Conservation (phyloP, 495 filamentous ascomycete genomes). For the Podospora sp. region DNA sequence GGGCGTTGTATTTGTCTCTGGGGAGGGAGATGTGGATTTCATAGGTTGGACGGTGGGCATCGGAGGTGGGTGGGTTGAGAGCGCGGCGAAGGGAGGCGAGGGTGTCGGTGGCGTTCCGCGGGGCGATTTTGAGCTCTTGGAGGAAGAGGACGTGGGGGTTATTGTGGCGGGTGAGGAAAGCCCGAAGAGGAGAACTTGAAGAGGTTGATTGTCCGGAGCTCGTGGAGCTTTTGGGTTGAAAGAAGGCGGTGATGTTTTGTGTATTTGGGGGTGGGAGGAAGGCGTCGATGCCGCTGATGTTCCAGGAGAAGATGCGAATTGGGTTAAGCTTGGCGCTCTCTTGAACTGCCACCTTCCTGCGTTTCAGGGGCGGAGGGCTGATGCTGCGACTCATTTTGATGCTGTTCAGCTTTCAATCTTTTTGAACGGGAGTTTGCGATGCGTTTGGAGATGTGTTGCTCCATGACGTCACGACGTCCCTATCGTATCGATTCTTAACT, state of each 20-base stretch:
- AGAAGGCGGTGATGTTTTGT: conserved; percentile 47
- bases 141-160: conserved; percentile 55
- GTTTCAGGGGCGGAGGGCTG: conserved; percentile 29
- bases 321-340: background rate
- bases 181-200: conserved; percentile 31
- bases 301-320: conserved; percentile 51
- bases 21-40: conserved; percentile 47
- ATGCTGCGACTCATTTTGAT: conserved; percentile 18
- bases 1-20: conserved; percentile 50
- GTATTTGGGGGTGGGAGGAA: conserved; percentile 37
- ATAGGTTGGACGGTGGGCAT: conserved; percentile 34
- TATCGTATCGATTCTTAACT: no score
- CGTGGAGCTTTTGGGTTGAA: conserved; percentile 27
- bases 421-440: no score
- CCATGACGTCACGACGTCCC: no score
- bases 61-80: background rate
- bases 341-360: conserved; percentile 15
- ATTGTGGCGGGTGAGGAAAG: conserved; percentile 48
- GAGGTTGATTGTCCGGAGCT: background rate
- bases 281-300: conserved; percentile 53
- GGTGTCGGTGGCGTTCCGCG: conserved; percentile 34
- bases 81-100: conserved; percentile 28
- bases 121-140: conserved; percentile 57
- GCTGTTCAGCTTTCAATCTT: background rate
- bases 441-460: no score